Base-by-base conservation (phyloP, 2,329 filamentous ascomycete genomes). In the Pseudopithomyces chartarum region DNA sequence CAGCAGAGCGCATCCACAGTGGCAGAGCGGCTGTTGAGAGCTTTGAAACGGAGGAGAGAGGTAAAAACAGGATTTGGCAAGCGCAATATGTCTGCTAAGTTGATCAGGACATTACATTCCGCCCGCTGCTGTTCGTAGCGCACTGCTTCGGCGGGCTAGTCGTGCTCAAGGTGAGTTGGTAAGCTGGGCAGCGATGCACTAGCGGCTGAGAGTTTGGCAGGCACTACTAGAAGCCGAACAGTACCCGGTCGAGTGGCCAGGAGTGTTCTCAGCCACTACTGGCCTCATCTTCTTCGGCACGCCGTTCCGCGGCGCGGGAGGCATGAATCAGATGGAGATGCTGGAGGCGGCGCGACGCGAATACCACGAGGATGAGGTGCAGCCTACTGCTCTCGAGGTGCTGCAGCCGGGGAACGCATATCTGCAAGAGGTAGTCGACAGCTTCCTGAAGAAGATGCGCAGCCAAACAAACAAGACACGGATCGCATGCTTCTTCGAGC, bases 101-200 rank as follows among this genome's bases (percentile, higher is more conserved):
- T 23, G 13, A 12, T 20, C 42, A 67, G 65, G 54, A 58, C 10
- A 46, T 32, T 43, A 57, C 57, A 39, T 61, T 44, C 36, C 65
- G 64, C 15, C 66, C 64, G 20, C 51, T 68, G 23, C n/a, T 67
- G 17, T 68, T 69, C 51, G 54, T 69, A 34, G 65, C 64, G 22
- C 61, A 69, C 53, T 63, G 60, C 47, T 68, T 69, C 54, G 60
- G 65, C 49, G 65, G 67, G 23, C 57, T 68, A 23, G 62, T 68
- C n/a, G 56, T 68, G 52, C 53, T 67, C 26, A 66, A 69, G 56
- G 64, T 64, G 51, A 56, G 55, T 10, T 54, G 23, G 15, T 40
- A 55, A 20, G 13, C 19, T 19, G 40, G 17, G 39, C 26, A 46
- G 19, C 11, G 20, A 58, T 19, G 19, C 11, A 5, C n/a, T 19